Evolutionary conservation across 1,284 basidiomycete genomes (phyloP).

Genomic region (Meira miltonrushii): DNA sequence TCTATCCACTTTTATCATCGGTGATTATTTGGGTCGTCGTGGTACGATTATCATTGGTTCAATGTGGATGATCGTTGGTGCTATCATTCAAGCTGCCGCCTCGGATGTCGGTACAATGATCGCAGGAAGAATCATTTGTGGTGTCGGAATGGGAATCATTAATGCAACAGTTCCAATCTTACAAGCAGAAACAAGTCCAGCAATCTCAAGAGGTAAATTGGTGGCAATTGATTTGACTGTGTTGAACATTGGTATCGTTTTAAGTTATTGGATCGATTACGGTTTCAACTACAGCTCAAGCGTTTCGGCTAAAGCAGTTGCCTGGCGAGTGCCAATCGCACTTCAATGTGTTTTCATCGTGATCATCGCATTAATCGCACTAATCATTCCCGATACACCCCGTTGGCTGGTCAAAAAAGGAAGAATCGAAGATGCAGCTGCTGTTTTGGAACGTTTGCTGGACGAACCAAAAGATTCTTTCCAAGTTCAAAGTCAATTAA

Average conservation of each 20-base stretch:
- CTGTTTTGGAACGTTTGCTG: constrained; percentile 5
- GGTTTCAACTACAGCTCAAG: constrained; percentile 10
- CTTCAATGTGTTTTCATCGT: constrained; percentile 14
- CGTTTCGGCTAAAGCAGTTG: not conserved
- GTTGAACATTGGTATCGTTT: constrained; percentile 11
- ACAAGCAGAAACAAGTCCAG: constrained; percentile 9
- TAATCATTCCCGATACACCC: constrained; percentile 9
- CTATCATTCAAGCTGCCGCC: not conserved
- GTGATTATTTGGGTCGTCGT: constrained; percentile 4
- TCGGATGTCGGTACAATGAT: not conserved
- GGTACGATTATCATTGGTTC: constrained; percentile 7
- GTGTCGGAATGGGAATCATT: constrained; percentile 6
- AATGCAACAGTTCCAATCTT: constrained; percentile 9
- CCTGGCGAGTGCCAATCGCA: constrained; percentile 9
- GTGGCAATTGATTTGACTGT: constrained; percentile 9
- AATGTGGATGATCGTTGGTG: not conserved
- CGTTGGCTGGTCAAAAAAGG: constrained; percentile 3
- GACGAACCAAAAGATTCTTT: not conserved
- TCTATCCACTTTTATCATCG: constrained; percentile 9
- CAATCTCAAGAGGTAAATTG: not conserved
- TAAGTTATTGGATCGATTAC: constrained; percentile 12
- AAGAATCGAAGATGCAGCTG: constrained; percentile 4
- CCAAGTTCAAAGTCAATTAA: constrained; percentile 5
- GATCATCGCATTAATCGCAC: constrained; percentile 3
- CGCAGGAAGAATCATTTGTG: constrained; percentile 2